These are phyloP conservation scores for Prototheca cutis DNA, from an alignment of 163 green algal species.

Conservation along the genomic window DNA sequence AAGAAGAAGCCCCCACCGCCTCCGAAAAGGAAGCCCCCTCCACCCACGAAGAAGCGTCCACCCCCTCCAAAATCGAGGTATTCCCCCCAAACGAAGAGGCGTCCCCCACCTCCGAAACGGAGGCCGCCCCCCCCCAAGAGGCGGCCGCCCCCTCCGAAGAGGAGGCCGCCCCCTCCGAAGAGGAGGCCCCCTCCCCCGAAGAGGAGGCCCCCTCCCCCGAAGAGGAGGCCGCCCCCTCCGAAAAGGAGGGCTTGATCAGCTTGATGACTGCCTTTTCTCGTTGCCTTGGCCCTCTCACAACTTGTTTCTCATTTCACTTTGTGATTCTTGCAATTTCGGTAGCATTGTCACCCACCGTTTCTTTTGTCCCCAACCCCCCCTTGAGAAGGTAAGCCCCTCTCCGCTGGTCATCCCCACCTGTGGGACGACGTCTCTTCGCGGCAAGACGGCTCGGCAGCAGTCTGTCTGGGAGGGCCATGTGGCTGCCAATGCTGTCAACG, in stretches of 20 bases:
- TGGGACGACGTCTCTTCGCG: constrained; percentile 4
- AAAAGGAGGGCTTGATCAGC: too few relatives aligned
- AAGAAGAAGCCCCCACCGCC: background rate
- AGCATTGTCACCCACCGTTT: too few relatives aligned
- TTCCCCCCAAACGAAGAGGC: background rate
- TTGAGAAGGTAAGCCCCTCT: too few relatives aligned
- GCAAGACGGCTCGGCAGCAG: constrained; percentile 4
- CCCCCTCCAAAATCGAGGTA: background rate
- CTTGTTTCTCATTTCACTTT: background rate
- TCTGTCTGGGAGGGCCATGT: background rate
- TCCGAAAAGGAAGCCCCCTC: background rate
- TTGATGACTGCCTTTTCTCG: background rate
- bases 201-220: background rate
- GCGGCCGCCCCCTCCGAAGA: constrained; percentile 8
- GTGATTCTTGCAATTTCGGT: too few relatives aligned
- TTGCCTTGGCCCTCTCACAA: background rate
- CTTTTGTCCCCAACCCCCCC: too few relatives aligned
- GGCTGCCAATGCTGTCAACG: constrained; percentile 5
- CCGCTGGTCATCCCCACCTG: background rate
- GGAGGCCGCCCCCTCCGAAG: background rate
- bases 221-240: background rate
- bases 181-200: background rate
- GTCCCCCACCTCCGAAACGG: background rate
- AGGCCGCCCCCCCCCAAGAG: background rate
- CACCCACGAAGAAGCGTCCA: background rate